These are phyloP conservation scores for Thelonectria rubi DNA, from an alignment of 2,329 filamentous ascomycete genomes.

Conservation along the genomic window DNA sequence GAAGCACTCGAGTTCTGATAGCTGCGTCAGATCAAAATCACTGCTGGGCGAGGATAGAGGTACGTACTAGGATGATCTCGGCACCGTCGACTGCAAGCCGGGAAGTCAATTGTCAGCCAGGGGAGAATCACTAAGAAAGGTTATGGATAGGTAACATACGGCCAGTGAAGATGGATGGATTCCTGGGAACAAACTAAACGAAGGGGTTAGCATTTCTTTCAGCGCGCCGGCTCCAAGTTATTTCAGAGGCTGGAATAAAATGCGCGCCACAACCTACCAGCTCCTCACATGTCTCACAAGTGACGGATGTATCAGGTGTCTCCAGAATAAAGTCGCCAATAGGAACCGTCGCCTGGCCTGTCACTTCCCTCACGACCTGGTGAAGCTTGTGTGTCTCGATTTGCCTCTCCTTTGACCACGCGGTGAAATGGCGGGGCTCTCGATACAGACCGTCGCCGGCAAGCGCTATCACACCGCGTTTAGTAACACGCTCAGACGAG, in stretches of 20 bases:
- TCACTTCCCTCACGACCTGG: conserved; percentile 63
- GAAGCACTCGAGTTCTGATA: conserved; percentile 1
- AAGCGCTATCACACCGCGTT: conserved; percentile 48
- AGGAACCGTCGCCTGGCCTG: conserved; percentile 47
- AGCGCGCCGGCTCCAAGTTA: no score
- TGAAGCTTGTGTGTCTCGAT: conserved; percentile 56
- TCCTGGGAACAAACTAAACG: conserved; percentile 3
- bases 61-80: conserved; percentile 65
- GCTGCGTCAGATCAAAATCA: no score
- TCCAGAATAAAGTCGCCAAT: conserved; percentile 54
- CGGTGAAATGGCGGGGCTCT: conserved; percentile 53
- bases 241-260: background rate
- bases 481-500: background rate
- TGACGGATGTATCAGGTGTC: conserved; percentile 49
- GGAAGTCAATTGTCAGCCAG: background rate
- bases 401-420: conserved; percentile 49
- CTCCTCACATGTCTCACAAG: conserved; percentile 1
- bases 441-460: conserved; percentile 70
- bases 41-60: conserved; percentile 45
- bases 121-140: no score
- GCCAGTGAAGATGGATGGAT: background rate
- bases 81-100: conserved; percentile 61
- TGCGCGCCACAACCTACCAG: background rate
- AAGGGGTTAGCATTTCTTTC: no score
- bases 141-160: background rate